Percentiles rank a stretch among this genome's conserved stretches.
Conservation (phyloP, 2,329 filamentous ascomycete genomes). For the Xylariaceae sp. region DNA sequence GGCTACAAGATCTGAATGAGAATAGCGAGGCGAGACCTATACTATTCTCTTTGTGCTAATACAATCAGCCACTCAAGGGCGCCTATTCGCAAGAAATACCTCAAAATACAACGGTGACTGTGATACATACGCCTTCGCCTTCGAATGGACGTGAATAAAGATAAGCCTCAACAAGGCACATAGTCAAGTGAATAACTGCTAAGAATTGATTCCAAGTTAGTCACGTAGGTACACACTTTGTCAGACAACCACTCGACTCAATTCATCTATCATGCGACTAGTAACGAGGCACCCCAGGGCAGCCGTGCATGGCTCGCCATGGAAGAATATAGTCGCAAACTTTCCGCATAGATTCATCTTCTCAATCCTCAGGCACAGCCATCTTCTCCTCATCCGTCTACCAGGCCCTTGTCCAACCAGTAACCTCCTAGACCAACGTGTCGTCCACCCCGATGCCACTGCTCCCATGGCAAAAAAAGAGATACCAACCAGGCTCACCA, state of each 20-base stretch:
- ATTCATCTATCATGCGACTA: slow-evolving; percentile 25
- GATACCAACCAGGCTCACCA: slow-evolving; percentile 37
- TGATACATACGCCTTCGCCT: no score
- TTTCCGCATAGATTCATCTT: slow-evolving; percentile 24
- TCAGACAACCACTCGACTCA: slow-evolving; percentile 18
- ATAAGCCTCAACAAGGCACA: background rate
- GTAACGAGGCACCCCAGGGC: slow-evolving; percentile 25
- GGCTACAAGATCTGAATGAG: no score
- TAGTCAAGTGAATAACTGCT: background rate
- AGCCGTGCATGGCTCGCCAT: slow-evolving; percentile 20
- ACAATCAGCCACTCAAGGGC: no score
- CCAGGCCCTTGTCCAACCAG: slow-evolving; percentile 33
- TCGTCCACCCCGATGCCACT: slow-evolving; percentile 25
- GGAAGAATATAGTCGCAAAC: slow-evolving; percentile 27
- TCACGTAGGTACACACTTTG: slow-evolving; percentile 3
- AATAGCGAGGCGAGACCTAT: no score
- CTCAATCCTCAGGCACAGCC: slow-evolving; percentile 26
- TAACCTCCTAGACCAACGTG: slow-evolving; percentile 28
- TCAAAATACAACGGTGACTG: no score
- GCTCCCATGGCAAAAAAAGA: slow-evolving; percentile 20
- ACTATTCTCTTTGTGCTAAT: no score
- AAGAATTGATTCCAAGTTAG: background rate
- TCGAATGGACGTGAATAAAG: no score
- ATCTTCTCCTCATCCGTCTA: slow-evolving; percentile 21
- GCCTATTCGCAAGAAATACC: no score